Conservation (phyloP, 148 eudicot species). For the Persicaria maculosa region DNA sequence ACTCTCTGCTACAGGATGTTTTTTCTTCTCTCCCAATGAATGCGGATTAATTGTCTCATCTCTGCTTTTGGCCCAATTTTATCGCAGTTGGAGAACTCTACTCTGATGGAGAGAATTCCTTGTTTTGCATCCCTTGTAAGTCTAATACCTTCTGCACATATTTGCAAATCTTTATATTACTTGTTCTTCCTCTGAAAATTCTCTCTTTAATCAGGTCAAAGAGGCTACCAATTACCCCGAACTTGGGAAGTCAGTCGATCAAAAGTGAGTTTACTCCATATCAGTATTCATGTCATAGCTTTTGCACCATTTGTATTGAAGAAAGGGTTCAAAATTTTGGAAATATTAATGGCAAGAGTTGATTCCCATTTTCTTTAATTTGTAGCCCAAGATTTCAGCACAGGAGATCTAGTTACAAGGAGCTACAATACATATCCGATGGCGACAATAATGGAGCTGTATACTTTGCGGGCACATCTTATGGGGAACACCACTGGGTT, state of each 20-base stretch:
- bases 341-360: not conserved
- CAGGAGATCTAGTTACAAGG: slow-evolving; percentile 79
- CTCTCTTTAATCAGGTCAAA: slow-evolving; percentile 43
- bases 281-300: slow-evolving; percentile 3
- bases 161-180: not conserved
- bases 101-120: slow-evolving; percentile 39
- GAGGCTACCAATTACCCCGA: slow-evolving; percentile 57
- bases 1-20: not conserved
- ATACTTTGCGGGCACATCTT: slow-evolving; percentile 78
- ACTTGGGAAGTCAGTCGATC: slow-evolving; percentile 38
- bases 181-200: not conserved
- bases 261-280: slow-evolving; percentile 39
- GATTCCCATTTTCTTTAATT: not conserved
- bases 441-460: slow-evolving; percentile 91
- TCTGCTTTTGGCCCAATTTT: not conserved
- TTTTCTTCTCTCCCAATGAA: not conserved
- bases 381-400: slow-evolving; percentile 64
- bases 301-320: not conserved
- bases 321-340: not conserved
- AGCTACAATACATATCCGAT: slow-evolving; percentile 85
- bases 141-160: slow-evolving; percentile 7
- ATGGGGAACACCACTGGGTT: slow-evolving; percentile 84
- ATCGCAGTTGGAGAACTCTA: slow-evolving; percentile 68
- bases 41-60: not conserved
- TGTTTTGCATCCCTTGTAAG: slow-evolving; percentile 54